Conservation (phyloP, 768 basidiomycete species). For the Leccinum uliginosum region DNA sequence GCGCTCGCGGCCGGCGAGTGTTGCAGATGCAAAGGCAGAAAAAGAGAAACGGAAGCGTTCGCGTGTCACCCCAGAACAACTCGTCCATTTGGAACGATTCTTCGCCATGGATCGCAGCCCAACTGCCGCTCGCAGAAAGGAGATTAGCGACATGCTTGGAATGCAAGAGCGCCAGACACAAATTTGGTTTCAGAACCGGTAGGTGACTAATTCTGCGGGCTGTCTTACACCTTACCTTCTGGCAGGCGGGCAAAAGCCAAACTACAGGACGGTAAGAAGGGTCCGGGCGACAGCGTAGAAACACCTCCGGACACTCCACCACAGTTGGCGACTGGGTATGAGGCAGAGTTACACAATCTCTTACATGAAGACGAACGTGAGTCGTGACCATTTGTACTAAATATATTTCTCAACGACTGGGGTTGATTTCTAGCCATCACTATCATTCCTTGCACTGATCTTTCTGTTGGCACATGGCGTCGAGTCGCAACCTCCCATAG, state of each 20-base stretch:
- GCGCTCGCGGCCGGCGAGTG: conserved; percentile 31
- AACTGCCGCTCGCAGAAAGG: conserved; percentile 62
- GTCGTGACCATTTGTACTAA: conserved; percentile 22
- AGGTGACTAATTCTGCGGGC: neutral
- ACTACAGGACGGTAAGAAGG: conserved; percentile 56
- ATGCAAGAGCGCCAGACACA: conserved; percentile 88
- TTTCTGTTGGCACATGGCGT: conserved; percentile 76
- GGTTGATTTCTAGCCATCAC: conserved; percentile 50
- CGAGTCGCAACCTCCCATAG: conserved; percentile 55
- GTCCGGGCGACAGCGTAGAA: conserved; percentile 32
- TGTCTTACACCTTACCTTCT: neutral
- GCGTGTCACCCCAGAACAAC: conserved; percentile 75
- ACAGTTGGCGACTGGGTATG: conserved; percentile 45
- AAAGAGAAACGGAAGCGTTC: conserved; percentile 70
- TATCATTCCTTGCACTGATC: conserved; percentile 70
- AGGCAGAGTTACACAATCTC: conserved; percentile 57
- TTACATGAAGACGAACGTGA: conserved; percentile 76
- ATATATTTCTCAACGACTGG: neutral
- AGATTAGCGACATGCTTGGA: conserved; percentile 68
- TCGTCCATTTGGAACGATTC: conserved; percentile 67
- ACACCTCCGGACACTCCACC: conserved; percentile 49
- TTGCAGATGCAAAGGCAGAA: conserved; percentile 26
- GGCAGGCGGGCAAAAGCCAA: conserved; percentile 79
- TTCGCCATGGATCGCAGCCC: conserved; percentile 70
- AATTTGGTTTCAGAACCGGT: conserved; percentile 88